Evolutionary conservation across 139 green algal genomes (phyloP).

Genomic region (Auxenochlorella pyrenoidosa): DNA sequence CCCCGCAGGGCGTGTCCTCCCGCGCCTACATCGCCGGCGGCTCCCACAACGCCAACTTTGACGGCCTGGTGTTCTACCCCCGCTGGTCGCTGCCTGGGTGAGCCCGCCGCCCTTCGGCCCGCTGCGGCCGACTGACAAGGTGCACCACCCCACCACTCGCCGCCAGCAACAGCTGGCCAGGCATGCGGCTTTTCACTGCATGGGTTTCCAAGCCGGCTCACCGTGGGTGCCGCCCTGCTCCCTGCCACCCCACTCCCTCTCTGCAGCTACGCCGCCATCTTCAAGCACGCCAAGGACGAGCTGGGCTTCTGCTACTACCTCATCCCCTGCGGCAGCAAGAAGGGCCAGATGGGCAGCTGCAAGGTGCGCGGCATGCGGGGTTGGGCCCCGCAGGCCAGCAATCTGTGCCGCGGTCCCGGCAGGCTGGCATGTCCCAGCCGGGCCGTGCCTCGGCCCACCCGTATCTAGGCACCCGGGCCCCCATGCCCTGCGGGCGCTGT

Average conservation of each 20-base stretch:
- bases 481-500: too few relatives aligned
- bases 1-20: slow-evolving; percentile 68
- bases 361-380: slow-evolving; percentile 42
- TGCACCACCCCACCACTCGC: not conserved
- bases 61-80: slow-evolving; percentile 83
- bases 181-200: too few relatives aligned
- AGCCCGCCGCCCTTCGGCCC: slow-evolving; percentile 9
- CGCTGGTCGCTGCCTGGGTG: slow-evolving; percentile 85
- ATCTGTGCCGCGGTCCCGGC: too few relatives aligned
- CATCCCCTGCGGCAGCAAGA: slow-evolving; percentile 80
- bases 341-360: slow-evolving; percentile 77
- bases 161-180: too few relatives aligned
- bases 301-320: slow-evolving; percentile 97
- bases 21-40: slow-evolving; percentile 86
- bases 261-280: slow-evolving; percentile 70
- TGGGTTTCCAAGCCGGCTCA: too few relatives aligned
- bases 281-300: slow-evolving; percentile 91
- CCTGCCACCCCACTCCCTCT: too few relatives aligned
- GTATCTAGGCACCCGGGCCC: too few relatives aligned
- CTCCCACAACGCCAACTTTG: slow-evolving; percentile 93
- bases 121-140: not conserved
- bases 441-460: too few relatives aligned
- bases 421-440: too few relatives aligned
- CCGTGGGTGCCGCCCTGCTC: too few relatives aligned
- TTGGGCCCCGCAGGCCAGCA: too few relatives aligned